A percentile compares a stretch with the other conserved stretches of the same genome.
phyloP scores from a whole-genome alignment of 2,329 filamentous ascomycete genomes.

The Cadophora sp. region DNA sequence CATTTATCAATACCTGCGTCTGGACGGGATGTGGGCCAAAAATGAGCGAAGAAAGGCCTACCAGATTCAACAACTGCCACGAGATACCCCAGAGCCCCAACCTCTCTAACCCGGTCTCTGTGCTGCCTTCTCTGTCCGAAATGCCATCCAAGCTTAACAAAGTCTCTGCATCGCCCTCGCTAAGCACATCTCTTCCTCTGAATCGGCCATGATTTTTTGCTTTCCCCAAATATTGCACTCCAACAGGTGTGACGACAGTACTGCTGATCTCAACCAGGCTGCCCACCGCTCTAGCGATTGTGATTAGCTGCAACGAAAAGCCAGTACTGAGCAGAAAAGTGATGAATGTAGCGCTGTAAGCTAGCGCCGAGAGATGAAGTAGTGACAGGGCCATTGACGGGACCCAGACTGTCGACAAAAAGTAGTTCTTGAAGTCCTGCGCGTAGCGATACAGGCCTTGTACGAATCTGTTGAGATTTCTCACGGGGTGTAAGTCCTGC shows the following conservation, averaged over 20 bases:
- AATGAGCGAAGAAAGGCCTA: constrained; percentile 33
- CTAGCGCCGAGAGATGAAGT: constrained; percentile 61
- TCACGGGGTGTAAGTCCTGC: not conserved
- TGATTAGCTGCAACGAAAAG: constrained; percentile 55
- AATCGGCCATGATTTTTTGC: constrained; percentile 41
- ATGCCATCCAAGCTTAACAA: constrained; percentile 26
- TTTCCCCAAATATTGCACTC: constrained; percentile 50
- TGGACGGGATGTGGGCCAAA: not conserved
- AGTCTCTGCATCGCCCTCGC: constrained; percentile 34
- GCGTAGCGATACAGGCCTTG: constrained; percentile 36
- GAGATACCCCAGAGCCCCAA: constrained; percentile 52
- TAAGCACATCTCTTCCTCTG: constrained; percentile 26
- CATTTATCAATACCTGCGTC: not conserved
- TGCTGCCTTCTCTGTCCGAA: constrained; percentile 26
- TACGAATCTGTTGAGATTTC: not conserved
- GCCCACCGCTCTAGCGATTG: constrained; percentile 52
- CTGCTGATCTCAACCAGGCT: constrained; percentile 59
- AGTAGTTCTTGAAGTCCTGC: constrained; percentile 47
- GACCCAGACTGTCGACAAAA: constrained; percentile 48
- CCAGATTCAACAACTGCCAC: constrained; percentile 50
- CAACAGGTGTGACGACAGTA: constrained; percentile 57
- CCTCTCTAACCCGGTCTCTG: constrained; percentile 46
- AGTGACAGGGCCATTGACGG: constrained; percentile 57
- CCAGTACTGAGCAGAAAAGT: constrained; percentile 59
- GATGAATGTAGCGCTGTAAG: constrained; percentile 60